A percentile compares a stretch with the other conserved stretches of the same genome.
Evolutionary conservation across 441 rosid species (phyloP).

Genomic region (Raphanus hybrid): DNA sequence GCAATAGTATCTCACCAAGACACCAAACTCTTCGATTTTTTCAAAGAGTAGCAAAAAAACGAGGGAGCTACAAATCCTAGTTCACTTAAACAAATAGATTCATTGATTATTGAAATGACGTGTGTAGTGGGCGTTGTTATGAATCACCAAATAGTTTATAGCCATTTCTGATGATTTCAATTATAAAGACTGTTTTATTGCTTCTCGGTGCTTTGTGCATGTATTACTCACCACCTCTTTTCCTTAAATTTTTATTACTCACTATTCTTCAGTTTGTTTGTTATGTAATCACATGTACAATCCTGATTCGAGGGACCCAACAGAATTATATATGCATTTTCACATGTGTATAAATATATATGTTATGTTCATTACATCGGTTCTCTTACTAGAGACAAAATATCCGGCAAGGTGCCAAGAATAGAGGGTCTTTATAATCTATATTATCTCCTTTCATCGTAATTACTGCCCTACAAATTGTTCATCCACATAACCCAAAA

Average conservation of each 20-base stretch:
- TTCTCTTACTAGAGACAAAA: neutral
- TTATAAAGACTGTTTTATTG: slow-evolving; percentile 4
- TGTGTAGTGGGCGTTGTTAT: slow-evolving; percentile 34
- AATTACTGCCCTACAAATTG: neutral
- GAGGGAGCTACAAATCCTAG: slow-evolving; percentile 22
- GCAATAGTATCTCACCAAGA: no score
- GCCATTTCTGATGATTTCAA: slow-evolving; percentile 29
- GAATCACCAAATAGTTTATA: slow-evolving; percentile 28
- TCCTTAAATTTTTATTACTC: neutral
- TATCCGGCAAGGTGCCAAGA: slow-evolving; percentile 22
- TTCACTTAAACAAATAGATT: neutral
- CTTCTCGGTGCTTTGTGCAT: slow-evolving; percentile 31
- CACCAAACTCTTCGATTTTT: no score
- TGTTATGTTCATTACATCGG: neutral
- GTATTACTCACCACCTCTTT: neutral
- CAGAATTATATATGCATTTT: neutral
- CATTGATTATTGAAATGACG: slow-evolving; percentile 4
- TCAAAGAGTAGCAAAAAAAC: slow-evolving; percentile 21
- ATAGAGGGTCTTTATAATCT: neutral
- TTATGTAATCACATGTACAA: slow-evolving; percentile 1
- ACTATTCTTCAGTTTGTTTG: no score
- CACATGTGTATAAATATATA: neutral
- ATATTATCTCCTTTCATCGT: neutral
- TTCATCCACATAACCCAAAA: slow-evolving; percentile 15
- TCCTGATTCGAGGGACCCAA: slow-evolving; percentile 18